Evolutionary conservation across 2,329 filamentous ascomycete species (phyloP).

Genomic region (Claviceps sp.): DNA sequence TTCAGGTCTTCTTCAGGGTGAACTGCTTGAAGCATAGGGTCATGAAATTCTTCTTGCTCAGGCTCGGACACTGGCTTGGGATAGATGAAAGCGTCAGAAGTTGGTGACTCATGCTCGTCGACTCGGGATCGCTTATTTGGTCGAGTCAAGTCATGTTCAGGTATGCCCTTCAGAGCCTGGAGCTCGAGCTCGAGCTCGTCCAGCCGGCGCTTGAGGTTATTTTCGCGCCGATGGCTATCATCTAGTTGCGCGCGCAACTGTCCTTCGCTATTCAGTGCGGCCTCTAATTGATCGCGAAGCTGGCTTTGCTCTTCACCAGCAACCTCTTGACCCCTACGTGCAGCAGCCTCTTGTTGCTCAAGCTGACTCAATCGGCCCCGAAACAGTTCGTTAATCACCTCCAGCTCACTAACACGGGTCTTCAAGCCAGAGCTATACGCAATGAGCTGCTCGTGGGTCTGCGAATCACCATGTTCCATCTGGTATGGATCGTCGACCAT

Average conservation of each 20-base stretch:
- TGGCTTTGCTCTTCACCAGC: conserved; percentile 41
- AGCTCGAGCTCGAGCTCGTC: conserved; percentile 59
- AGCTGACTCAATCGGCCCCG: conserved; percentile 64
- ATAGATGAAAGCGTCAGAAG: neutral
- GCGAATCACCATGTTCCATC: conserved; percentile 44
- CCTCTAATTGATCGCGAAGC: conserved; percentile 42
- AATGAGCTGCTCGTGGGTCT: conserved; percentile 68
- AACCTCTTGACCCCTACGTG: conserved; percentile 46
- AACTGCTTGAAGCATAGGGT: neutral
- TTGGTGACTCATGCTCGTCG: neutral
- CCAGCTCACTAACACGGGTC: conserved; percentile 86
- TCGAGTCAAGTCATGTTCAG: conserved; percentile 7
- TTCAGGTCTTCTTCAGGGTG: neutral
- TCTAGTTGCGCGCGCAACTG: conserved; percentile 53
- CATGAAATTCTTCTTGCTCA: conserved; percentile 1
- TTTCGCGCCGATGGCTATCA: conserved; percentile 64
- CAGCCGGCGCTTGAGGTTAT: conserved; percentile 68
- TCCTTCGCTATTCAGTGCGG: conserved; percentile 24
- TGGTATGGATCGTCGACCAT: conserved; percentile 62
- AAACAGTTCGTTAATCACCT: conserved; percentile 83
- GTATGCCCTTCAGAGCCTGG: conserved; percentile 17
- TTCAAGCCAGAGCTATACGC: conserved; percentile 78
- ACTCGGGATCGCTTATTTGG: conserved; percentile 8
- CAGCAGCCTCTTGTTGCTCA: conserved; percentile 60
- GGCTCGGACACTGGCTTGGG: neutral